Evolutionary conservation across 148 eudicot species (phyloP), one percentile per base, ranked within the genome.

Genomic region (Rhododendron mucronatum): DNA sequence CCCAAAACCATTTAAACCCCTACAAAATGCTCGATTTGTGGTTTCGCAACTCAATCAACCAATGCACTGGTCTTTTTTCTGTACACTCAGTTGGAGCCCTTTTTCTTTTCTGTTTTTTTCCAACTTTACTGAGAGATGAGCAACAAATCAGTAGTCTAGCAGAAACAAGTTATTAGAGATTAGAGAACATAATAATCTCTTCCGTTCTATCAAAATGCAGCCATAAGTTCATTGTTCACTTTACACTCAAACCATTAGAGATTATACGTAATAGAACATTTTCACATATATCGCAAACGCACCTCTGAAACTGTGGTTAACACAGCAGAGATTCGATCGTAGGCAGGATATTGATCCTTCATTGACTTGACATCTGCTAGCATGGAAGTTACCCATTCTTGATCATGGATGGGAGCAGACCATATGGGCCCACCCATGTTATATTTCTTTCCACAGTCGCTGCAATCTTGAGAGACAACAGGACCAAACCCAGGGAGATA

Each of bases 371-470:
- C 94, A 88, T 95, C 97, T 51, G 91, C 89, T 65, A 97, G 87
- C n/a, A 95, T 94, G 74, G 98, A 90, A 88, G 90, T 88, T 51
- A 95, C 98, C 99, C 99, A 97, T 81, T 97, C 98, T 86, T 92
- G 93, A 91, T 97, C 98, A 78, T 97, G 99, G 65, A 95, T 97
- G 67, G 98, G 96, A 89, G 96, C 98, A 28, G 99, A 95, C 99
- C 99, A 97, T 84, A 97, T 94, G 35, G 99, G 97, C 47, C 99
- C 99, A 13, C 99, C 99, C 98, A 97, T 91, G 85, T 94, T 95
- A 87, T 84, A 94, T 88, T 93, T 94, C 89, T 97, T 97, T 63
- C 98, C 96, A 84, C 99, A 97, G 82, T 95, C 94, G 5, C 87
- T 88, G 91, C 99, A 97, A n/a, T 94, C 98, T 93, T 93, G 98